phyloP scores from a whole-genome alignment of 345 rosid species.

The Eutrema japonicum region DNA sequence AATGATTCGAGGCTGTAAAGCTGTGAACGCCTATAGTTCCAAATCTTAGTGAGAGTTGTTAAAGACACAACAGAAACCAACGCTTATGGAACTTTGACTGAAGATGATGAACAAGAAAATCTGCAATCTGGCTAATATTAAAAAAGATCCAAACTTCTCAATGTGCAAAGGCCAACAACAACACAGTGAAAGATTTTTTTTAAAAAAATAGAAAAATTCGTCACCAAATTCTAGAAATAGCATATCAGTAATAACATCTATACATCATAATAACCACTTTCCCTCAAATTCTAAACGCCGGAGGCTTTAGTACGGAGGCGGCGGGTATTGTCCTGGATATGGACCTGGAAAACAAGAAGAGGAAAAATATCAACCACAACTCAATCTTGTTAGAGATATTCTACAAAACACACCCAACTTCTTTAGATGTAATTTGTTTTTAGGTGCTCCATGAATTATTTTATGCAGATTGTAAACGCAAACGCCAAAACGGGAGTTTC shows the following conservation, averaged over 20 bases:
- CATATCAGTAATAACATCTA: slow-evolving; percentile 23
- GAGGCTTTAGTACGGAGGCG: slow-evolving; percentile 57
- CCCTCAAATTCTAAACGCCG: slow-evolving; percentile 1
- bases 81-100: not conserved
- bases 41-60: not conserved
- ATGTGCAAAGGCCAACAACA: slow-evolving; percentile 4
- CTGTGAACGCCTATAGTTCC: not conserved
- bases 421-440: too few species aligned
- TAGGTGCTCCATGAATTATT: not conserved
- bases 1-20: not conserved
- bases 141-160: slow-evolving; percentile 24
- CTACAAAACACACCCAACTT: not conserved
- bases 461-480: not conserved
- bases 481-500: not conserved
- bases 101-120: not conserved
- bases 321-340: slow-evolving; percentile 62
- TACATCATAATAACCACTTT: slow-evolving; percentile 27
- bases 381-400: not conserved
- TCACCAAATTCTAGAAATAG: slow-evolving; percentile 28
- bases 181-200: not conserved
- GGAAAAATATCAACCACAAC: slow-evolving; percentile 1
- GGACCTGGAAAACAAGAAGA: slow-evolving; percentile 51
- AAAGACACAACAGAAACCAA: not conserved
- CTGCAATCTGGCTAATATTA: slow-evolving; percentile 6
- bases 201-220: not conserved